These are phyloP conservation scores for Acorus gramineus DNA, from an alignment of 106 monocot genomes.

Conservation along the genomic window DNA sequence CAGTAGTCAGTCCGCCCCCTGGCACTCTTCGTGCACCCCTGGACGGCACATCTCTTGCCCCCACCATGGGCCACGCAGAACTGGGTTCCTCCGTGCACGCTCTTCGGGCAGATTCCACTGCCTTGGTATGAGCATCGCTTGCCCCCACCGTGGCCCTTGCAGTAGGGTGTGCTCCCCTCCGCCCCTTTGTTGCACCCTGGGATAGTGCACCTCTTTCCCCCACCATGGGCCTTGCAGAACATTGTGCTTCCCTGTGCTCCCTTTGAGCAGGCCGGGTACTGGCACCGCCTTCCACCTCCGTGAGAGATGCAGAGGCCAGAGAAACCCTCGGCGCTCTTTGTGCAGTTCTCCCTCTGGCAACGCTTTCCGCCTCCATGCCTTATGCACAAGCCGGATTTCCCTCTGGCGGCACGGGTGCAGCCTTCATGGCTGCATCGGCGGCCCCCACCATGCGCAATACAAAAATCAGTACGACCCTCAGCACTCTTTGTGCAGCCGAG, in stretches of 20 bases:
- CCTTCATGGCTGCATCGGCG: slow-evolving; percentile 24
- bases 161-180: slow-evolving; percentile 47
- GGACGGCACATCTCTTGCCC: slow-evolving; percentile 42
- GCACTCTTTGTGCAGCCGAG: slow-evolving; percentile 59
- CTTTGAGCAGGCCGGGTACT: slow-evolving; percentile 30
- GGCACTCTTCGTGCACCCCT: slow-evolving; percentile 43
- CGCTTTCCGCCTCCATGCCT: slow-evolving; percentile 60
- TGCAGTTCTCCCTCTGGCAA: slow-evolving; percentile 39
- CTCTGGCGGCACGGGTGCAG: slow-evolving; percentile 41
- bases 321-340: slow-evolving; percentile 42
- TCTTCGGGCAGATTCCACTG: slow-evolving; percentile 46
- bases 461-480: slow-evolving; percentile 45
- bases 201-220: slow-evolving; percentile 44
- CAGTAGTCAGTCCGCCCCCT: slow-evolving; percentile 46
- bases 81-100: slow-evolving; percentile 46
- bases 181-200: slow-evolving; percentile 40
- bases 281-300: slow-evolving; percentile 49
- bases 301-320: slow-evolving; percentile 60
- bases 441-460: slow-evolving; percentile 56
- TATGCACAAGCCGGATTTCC: slow-evolving; percentile 56
- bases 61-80: slow-evolving; percentile 72
- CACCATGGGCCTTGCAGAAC: slow-evolving; percentile 52
- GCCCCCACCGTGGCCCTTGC: slow-evolving; percentile 56
- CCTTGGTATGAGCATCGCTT: slow-evolving; percentile 49
- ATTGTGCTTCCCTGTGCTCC: slow-evolving; percentile 57